A percentile compares a stretch with the other conserved stretches of the same genome.
These are phyloP conservation scores for Cladosporium colombiae DNA, from an alignment of 2,329 filamentous ascomycete species.

Conservation along the genomic window DNA sequence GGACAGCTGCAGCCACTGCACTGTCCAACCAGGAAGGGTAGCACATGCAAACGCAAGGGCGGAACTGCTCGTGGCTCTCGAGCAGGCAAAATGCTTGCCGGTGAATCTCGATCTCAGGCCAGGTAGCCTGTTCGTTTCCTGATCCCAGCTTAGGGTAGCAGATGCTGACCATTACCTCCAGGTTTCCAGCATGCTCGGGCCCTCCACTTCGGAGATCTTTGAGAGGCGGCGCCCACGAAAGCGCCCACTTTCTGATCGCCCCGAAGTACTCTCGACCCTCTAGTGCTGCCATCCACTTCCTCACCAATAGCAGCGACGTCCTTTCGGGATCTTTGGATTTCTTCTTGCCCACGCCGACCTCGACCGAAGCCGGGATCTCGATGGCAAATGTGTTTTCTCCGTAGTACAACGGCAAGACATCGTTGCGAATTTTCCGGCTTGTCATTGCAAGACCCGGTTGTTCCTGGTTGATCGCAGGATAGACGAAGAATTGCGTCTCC, in stretches of 20 bases:
- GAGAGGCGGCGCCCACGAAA: conserved; percentile 12
- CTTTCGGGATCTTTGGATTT: not conserved
- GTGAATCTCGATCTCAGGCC: conserved; percentile 3
- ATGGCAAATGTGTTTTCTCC: conserved; percentile 30
- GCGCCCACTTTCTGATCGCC: conserved; percentile 20
- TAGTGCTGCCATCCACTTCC: conserved; percentile 25
- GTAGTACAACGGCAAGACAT: conserved; percentile 32
- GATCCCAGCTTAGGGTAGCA: not conserved
- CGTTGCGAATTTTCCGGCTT: conserved; percentile 25
- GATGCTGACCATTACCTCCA: conserved; percentile 1
- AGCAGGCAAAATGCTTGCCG: conserved; percentile 5
- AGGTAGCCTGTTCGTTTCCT: not conserved
- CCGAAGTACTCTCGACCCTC: not conserved
- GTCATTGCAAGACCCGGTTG: conserved; percentile 34
- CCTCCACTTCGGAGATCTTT: not conserved
- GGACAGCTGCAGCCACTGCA: not conserved
- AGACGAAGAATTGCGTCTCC: conserved; percentile 26
- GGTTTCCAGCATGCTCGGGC: not conserved
- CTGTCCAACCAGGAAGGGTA: not conserved
- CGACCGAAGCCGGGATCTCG: conserved; percentile 10
- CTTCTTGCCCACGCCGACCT: not conserved
- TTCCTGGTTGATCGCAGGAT: conserved; percentile 23
- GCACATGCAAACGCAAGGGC: not conserved
- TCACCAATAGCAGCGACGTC: not conserved
- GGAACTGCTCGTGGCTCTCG: not conserved